phyloP scores from a whole-genome alignment of 768 basidiomycete genomes.

The Tricholoma saponaceum region DNA sequence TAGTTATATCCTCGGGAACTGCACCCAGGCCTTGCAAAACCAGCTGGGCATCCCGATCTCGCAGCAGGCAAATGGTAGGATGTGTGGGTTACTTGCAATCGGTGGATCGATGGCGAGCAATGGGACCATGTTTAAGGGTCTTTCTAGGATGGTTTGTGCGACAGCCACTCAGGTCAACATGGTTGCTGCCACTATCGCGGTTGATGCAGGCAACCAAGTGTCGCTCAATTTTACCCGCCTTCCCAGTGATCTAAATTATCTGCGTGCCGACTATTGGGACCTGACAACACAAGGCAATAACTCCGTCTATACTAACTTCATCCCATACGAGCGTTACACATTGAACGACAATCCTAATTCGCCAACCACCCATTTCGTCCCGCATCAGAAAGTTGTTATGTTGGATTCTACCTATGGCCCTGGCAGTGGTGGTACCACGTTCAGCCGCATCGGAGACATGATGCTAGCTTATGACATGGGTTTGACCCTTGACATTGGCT shows the following conservation, averaged over 20 bases:
- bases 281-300: neutral
- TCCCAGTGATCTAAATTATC: constrained; percentile 12
- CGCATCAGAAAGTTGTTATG: neutral
- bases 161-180: constrained; percentile 16
- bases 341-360: constrained; percentile 2
- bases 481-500: neutral
- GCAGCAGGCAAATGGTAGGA: neutral
- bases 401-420: neutral
- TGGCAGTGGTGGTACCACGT: constrained; percentile 6
- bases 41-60: constrained; percentile 4
- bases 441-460: neutral
- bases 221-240: constrained; percentile 10
- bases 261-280: constrained; percentile 10
- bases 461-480: neutral
- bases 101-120: constrained; percentile 7
- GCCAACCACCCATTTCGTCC: constrained; percentile 9
- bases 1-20: constrained; percentile 9
- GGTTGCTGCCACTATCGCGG: constrained; percentile 11
- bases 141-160: constrained; percentile 15
- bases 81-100: constrained; percentile 11
- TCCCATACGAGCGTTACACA: constrained; percentile 11
- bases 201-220: neutral
- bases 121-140: neutral
- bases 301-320: neutral
- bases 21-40: constrained; percentile 5